Percentiles rank a stretch among this genome's conserved stretches.
Evolutionary conservation across 164 flowering plant species (phyloP).

Genomic region (Cinnamomum micranthum): DNA sequence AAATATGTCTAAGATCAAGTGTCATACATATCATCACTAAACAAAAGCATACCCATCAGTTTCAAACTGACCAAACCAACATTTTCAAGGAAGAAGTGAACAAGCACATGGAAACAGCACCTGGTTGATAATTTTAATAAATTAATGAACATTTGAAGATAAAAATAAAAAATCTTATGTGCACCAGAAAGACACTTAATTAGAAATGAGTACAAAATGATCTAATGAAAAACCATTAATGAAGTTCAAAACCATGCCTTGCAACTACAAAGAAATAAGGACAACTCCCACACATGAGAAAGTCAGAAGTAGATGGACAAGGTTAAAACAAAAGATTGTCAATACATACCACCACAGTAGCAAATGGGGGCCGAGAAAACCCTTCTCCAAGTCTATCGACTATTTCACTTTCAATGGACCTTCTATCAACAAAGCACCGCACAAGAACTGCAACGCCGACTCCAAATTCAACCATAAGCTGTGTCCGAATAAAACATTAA

Average conservation of each 20-base stretch:
- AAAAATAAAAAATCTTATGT: no score
- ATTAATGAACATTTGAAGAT: no score
- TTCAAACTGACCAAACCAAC: no score
- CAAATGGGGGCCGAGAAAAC: slow-evolving; percentile 71
- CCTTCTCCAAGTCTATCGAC: slow-evolving; percentile 71
- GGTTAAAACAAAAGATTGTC: background rate
- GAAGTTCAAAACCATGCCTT: background rate
- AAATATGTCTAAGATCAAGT: no score
- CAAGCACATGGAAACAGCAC: no score
- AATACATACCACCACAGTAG: slow-evolving; percentile 69
- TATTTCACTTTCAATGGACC: slow-evolving; percentile 53
- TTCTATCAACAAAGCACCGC: slow-evolving; percentile 61
- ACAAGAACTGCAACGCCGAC: slow-evolving; percentile 74
- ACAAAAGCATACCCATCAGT: no score
- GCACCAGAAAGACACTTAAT: background rate
- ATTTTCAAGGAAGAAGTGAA: no score
- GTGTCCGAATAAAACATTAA: slow-evolving; percentile 16
- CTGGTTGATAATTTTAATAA: no score
- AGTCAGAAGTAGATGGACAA: slow-evolving; percentile 8
- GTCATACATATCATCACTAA: no score
- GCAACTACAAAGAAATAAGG: background rate
- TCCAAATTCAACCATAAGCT: slow-evolving; percentile 71
- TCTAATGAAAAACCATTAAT: background rate
- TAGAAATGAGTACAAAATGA: background rate
- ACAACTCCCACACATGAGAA: background rate